Conservation (phyloP, 179 eudicot genomes). For the Silene noctiflora region DNA sequence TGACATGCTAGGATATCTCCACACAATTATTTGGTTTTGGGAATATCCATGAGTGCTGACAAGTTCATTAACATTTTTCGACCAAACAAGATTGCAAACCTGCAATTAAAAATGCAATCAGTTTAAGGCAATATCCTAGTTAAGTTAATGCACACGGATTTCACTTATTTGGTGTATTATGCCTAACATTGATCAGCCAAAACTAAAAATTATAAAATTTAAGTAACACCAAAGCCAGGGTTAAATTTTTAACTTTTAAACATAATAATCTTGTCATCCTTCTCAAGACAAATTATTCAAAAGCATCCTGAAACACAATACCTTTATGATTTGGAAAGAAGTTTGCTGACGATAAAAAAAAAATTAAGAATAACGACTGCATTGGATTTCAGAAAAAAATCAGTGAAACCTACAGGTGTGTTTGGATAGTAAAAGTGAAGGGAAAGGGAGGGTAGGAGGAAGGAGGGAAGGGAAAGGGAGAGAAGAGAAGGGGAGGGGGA, state of each 20-base stretch:
- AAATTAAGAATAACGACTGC: neutral
- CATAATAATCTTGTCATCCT: neutral
- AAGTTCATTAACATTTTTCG: constrained; percentile 87
- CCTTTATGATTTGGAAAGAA: neutral
- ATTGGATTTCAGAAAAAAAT: too few species aligned
- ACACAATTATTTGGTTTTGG: constrained; percentile 85
- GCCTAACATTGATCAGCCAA: neutral
- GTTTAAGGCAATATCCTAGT: neutral
- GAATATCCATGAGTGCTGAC: constrained; percentile 98
- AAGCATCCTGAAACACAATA: neutral
- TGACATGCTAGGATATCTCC: constrained; percentile 95
- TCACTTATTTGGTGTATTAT: neutral
- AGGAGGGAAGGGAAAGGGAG: too few species aligned
- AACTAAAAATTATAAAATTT: neutral
- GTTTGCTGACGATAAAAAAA: neutral
- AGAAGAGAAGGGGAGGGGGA: too few species aligned
- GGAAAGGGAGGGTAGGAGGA: too few species aligned
- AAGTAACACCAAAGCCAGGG: neutral
- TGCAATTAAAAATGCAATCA: constrained; percentile 29
- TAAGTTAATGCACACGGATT: neutral
- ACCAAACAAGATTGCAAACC: constrained; percentile 98
- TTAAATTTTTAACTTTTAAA: neutral
- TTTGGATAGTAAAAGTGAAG: too few species aligned
- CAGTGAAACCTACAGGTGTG: neutral
- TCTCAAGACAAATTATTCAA: neutral